Percentiles rank a stretch among this genome's conserved stretches.
Evolutionary conservation across 2,329 filamentous ascomycete genomes (phyloP).

Genomic region (Beauveria australis): DNA sequence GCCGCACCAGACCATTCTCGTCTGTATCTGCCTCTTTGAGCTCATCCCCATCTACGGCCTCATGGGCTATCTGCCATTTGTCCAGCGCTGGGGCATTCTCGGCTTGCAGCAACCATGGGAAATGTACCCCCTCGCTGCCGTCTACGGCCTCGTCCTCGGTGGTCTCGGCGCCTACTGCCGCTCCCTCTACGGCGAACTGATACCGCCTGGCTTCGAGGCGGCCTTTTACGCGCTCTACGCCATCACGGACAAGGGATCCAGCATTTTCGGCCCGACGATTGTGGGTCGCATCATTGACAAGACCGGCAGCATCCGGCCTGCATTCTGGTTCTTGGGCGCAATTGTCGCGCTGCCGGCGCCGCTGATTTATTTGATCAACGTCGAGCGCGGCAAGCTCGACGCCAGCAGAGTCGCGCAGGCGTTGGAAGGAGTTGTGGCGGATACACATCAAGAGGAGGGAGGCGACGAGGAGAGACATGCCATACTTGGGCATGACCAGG

Average conservation of each 20-base stretch:
- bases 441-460: conserved; percentile 15
- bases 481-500: conserved; percentile 21
- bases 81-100: conserved; percentile 64
- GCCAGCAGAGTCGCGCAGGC: conserved; percentile 55
- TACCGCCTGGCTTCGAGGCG: conserved; percentile 88
- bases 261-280: conserved; percentile 87
- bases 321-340: conserved; percentile 84
- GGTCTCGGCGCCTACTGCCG: conserved; percentile 88
- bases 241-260: conserved; percentile 94
- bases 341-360: conserved; percentile 81
- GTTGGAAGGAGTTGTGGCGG: conserved; percentile 44
- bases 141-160: conserved; percentile 93
- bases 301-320: conserved; percentile 71
- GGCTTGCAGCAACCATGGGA: conserved; percentile 94
- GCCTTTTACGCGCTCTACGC: conserved; percentile 96
- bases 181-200: conserved; percentile 84
- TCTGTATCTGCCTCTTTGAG: conserved; percentile 87
- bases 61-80: conserved; percentile 74
- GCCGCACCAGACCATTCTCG: conserved; percentile 81
- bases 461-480: conserved; percentile 18
- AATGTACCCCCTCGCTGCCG: conserved; percentile 84
- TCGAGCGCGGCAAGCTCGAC: conserved; percentile 67
- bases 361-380: conserved; percentile 76
- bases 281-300: conserved; percentile 87
- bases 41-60: conserved; percentile 88